Evolutionary conservation across 2,329 filamentous ascomycete genomes (phyloP).

Genomic region (Fusarium sp.): DNA sequence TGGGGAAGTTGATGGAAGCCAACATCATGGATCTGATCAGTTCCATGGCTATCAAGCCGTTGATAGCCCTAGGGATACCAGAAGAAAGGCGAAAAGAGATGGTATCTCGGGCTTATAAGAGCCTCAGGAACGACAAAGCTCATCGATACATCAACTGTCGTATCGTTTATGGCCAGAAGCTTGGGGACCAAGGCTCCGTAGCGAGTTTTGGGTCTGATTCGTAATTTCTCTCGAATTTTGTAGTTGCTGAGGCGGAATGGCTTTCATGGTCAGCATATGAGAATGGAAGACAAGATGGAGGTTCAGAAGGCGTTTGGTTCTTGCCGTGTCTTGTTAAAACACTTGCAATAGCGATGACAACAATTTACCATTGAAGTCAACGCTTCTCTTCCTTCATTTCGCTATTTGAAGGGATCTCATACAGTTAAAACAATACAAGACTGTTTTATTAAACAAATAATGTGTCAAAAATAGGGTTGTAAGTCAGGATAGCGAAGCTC

Average conservation of each 20-base stretch:
- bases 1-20: slow-evolving; percentile 56
- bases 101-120: slow-evolving; percentile 44
- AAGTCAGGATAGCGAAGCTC: not conserved
- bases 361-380: not conserved
- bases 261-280: not conserved
- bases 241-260: not conserved
- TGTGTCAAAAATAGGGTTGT: not conserved
- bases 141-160: slow-evolving; percentile 57
- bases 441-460: not conserved
- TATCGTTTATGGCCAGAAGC: slow-evolving; percentile 56
- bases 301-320: not conserved
- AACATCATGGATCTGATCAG: slow-evolving; percentile 54
- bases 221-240: not conserved
- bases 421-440: not conserved
- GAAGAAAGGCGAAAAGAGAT: slow-evolving; percentile 48
- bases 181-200: not conserved
- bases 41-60: slow-evolving; percentile 53
- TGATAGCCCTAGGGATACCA: slow-evolving; percentile 50
- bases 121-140: slow-evolving; percentile 46
- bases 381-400: not conserved
- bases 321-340: not conserved
- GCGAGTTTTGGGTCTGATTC: not conserved
- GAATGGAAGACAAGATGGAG: not conserved
- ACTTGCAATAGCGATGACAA: not conserved
- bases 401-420: too few relatives aligned